These are phyloP conservation scores for Nakazawaea pomicola DNA, from an alignment of 805 yeast species.

Conservation along the genomic window DNA sequence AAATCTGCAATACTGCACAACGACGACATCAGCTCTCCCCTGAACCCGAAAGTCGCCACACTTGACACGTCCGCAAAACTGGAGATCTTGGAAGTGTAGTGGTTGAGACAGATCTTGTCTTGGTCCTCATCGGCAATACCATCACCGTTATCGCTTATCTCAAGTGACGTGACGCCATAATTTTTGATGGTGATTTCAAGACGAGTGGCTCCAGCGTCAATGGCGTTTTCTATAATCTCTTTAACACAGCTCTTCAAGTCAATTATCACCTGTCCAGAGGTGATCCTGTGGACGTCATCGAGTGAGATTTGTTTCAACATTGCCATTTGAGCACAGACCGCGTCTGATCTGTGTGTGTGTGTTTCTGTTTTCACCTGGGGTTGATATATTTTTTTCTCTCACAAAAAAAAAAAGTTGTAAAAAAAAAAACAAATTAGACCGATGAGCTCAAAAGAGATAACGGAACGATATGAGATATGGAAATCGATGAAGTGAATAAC, in stretches of 20 bases:
- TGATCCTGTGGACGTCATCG: slow-evolving; percentile 65
- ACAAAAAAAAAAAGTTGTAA: too few relatives aligned
- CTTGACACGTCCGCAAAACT: slow-evolving; percentile 47
- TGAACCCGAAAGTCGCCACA: slow-evolving; percentile 61
- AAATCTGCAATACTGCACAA: slow-evolving; percentile 53
- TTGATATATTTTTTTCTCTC: too few relatives aligned
- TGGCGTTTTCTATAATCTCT: slow-evolving; percentile 80
- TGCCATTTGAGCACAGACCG: too few relatives aligned
- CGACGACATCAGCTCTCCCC: slow-evolving; percentile 80
- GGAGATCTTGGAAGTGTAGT: slow-evolving; percentile 62
- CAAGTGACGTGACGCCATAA: slow-evolving; percentile 69
- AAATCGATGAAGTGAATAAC: slow-evolving; percentile 22
- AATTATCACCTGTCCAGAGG: slow-evolving; percentile 90
- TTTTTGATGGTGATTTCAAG: slow-evolving; percentile 66
- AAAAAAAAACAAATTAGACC: too few relatives aligned
- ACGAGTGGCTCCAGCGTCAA: slow-evolving; percentile 71
- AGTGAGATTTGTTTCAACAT: slow-evolving; percentile 33
- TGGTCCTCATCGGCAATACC: slow-evolving; percentile 57
- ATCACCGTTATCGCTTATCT: slow-evolving; percentile 61
- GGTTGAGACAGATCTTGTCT: slow-evolving; percentile 49
- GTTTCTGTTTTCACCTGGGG: background rate
- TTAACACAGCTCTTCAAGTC: slow-evolving; percentile 75
- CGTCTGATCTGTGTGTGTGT: too few relatives aligned
- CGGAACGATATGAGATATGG: too few relatives aligned
- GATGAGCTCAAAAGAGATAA: too few relatives aligned